Evolutionary conservation across 2,329 filamentous ascomycete species (phyloP), one percentile per base, ranked within the genome.

Genomic region (Penicillium sclerotigenum): DNA sequence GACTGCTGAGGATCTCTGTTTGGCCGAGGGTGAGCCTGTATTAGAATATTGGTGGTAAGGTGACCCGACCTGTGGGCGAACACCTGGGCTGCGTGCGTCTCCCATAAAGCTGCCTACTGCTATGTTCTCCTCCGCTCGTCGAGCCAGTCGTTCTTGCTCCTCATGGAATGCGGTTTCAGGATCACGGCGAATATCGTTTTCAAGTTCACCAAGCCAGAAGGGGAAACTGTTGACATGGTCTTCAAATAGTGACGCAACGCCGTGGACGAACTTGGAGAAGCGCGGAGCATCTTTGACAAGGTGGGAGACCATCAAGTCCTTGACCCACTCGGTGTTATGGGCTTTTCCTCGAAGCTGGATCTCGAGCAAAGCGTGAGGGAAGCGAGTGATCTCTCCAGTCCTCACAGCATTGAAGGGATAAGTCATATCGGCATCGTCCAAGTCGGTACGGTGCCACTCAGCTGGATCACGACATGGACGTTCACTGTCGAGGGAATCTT

Each of bases 181-280:
- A 70, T 97, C 92, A 71, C 90, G 91, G 64, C 93, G 87, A 69
- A 99, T 99, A 70, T 99, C 94, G 31, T 85, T 90, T 70, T 97
- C 93, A 41, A 97, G 81, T 60, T 96, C 89, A 66, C 88, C 88
- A 33, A 97, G 83, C 94, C 94, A 99, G 78, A 97, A 97, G 14
- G 94, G 94, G 68, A 97, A 86, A 60, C 86, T 92, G 76, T 97
- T 97, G 73, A 99, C 92, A 68, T 96, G 86, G 73, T 99, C 91
- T 68, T 97, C 94, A 65, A 97, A 97, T 2, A 99, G 81, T 37
- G 88, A 87, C 8, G 93, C 92, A 5, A 95, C 87, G 59, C 94
- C 94, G 67, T 99, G 93, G 2, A 96, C 89, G 66, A 97, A 99
- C 73, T 99, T 99, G 67, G 91, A 97, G 77, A 99, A 99, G 48